These are phyloP conservation scores for Lentinula detonsa DNA, from an alignment of 768 basidiomycete species.

Conservation along the genomic window DNA sequence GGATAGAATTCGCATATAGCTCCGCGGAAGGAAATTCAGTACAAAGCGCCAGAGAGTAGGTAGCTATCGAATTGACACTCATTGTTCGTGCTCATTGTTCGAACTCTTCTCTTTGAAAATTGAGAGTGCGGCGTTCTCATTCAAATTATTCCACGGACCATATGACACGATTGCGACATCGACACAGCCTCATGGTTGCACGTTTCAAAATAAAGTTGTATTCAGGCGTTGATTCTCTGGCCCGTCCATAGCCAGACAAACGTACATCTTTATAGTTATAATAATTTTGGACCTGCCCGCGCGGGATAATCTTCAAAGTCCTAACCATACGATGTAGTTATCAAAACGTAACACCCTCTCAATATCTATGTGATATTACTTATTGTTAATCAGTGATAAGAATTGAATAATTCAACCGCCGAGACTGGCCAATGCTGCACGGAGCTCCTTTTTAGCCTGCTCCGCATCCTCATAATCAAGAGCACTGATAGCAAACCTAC, in stretches of 20 bases:
- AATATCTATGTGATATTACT: too few relatives aligned
- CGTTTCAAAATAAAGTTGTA: too few relatives aligned
- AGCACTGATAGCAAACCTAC: constrained; percentile 89
- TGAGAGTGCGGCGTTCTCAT: too few relatives aligned
- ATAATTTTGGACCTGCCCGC: too few relatives aligned
- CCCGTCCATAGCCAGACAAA: too few relatives aligned
- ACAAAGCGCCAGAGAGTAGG: not conserved
- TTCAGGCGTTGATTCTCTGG: too few relatives aligned
- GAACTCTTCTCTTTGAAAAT: not conserved
- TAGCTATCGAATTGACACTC: not conserved
- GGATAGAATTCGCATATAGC: not conserved
- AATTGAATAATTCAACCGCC: constrained; percentile 33
- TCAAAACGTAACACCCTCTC: too few relatives aligned
- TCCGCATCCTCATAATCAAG: constrained; percentile 92
- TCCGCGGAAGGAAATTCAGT: not conserved
- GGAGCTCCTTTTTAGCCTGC: constrained; percentile 80
- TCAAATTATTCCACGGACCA: not conserved
- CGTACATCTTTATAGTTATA: too few relatives aligned
- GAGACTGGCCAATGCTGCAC: constrained; percentile 63
- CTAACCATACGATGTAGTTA: too few relatives aligned
- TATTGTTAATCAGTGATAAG: too few relatives aligned
- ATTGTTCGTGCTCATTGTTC: not conserved
- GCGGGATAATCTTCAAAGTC: too few relatives aligned
- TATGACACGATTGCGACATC: not conserved
- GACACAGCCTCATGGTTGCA: not conserved